A percentile compares a stretch with the other conserved stretches of the same genome.
phyloP scores from a whole-genome alignment of 2,329 filamentous ascomycete genomes.

The Hyphodiscus sp. region DNA sequence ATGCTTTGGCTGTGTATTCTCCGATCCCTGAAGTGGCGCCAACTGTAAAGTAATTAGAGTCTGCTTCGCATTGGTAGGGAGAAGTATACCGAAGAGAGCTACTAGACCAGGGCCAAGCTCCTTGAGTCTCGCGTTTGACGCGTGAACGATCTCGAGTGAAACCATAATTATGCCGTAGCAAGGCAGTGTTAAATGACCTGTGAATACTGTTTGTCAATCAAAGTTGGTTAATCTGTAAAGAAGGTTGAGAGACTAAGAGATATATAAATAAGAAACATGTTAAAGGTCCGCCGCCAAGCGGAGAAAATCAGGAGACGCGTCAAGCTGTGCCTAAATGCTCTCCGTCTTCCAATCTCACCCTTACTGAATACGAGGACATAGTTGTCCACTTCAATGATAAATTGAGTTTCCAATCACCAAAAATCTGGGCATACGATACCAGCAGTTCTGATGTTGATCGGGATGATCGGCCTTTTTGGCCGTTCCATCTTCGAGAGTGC shows the following conservation, averaged over 20 bases:
- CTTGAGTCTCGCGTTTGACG: constrained; percentile 22
- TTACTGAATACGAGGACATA: too few relatives aligned
- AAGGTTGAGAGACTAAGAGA: not conserved
- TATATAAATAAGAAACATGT: too few relatives aligned
- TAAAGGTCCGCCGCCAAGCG: too few relatives aligned
- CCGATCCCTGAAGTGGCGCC: constrained; percentile 47
- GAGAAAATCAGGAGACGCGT: too few relatives aligned
- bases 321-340: too few relatives aligned
- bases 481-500: too few relatives aligned
- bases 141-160: constrained; percentile 22
- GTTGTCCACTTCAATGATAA: too few relatives aligned
- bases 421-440: too few relatives aligned
- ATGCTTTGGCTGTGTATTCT: constrained; percentile 34
- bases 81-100: constrained; percentile 22
- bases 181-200: not conserved
- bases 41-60: constrained; percentile 10
- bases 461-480: too few relatives aligned
- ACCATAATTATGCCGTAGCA: constrained; percentile 16
- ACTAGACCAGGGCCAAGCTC: constrained; percentile 27
- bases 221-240: not conserved
- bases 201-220: not conserved
- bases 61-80: not conserved
- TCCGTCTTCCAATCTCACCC: too few relatives aligned
- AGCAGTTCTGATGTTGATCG: too few relatives aligned
- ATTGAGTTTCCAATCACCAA: too few relatives aligned